These are phyloP conservation scores for Acacia melanoxylon DNA, from an alignment of 306 rosid genomes.

Conservation along the genomic window DNA sequence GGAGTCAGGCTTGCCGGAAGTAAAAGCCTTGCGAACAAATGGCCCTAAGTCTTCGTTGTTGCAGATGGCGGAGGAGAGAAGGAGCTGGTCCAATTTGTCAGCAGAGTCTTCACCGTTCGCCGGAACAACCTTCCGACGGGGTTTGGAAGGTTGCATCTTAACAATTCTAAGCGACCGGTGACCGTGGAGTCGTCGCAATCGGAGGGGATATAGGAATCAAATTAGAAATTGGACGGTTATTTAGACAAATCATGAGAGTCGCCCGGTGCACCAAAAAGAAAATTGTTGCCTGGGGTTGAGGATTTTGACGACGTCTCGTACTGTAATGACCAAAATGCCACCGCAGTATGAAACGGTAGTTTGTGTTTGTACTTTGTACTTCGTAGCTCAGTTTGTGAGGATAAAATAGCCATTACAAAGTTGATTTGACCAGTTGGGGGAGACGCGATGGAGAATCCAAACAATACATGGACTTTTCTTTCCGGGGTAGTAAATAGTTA, in stretches of 20 bases:
- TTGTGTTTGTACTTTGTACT: not conserved
- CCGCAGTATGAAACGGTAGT: not conserved
- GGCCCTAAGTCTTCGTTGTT: slow-evolving; percentile 97
- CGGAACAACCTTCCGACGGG: slow-evolving; percentile 82
- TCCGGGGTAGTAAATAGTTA: too few species aligned
- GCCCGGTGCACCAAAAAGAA: not conserved
- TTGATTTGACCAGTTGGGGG: not conserved
- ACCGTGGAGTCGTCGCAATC: slow-evolving; percentile 29
- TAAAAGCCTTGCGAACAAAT: slow-evolving; percentile 81
- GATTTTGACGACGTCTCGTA: not conserved
- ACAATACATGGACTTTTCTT: not conserved
- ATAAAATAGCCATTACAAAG: not conserved
- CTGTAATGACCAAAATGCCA: slow-evolving; percentile 23
- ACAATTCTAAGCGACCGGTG: not conserved
- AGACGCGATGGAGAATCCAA: not conserved
- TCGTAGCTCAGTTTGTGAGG: not conserved
- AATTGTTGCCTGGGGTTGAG: not conserved
- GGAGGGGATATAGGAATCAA: slow-evolving; percentile 52
- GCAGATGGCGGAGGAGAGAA: slow-evolving; percentile 82
- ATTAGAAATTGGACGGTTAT: not conserved
- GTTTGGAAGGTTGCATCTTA: slow-evolving; percentile 59
- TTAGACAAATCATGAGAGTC: slow-evolving; percentile 32
- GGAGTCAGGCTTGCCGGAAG: slow-evolving; percentile 85
- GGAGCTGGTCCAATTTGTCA: slow-evolving; percentile 82
- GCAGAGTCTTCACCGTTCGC: slow-evolving; percentile 67